Evolutionary conservation across 1,284 basidiomycete species (phyloP), one percentile per base, ranked within the genome.

Genomic region (Vanrija sp.): DNA sequence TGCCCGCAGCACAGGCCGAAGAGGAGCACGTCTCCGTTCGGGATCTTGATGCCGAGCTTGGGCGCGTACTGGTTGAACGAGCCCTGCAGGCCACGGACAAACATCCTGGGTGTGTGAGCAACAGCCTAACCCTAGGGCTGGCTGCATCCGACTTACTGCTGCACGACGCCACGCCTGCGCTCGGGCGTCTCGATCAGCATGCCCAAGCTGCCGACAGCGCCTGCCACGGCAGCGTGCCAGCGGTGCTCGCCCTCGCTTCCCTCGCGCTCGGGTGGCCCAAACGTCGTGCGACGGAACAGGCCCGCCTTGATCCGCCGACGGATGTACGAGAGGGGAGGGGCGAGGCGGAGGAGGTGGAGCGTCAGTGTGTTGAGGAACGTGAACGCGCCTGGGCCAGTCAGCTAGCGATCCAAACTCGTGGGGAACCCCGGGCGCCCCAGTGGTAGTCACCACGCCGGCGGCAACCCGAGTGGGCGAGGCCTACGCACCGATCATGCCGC

Each of bases 201-300:
- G 0, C 87, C 87, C n/a, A 89, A 62, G 6, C 85, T 85, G 0
- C 69, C 87, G 23, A 93, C 68, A 0, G 88, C 84, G 15, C 94
- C 94, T 2, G 95, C 92, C 6, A 90, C 73, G 0, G 89, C 85
- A 1, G 93, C 85, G 67, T 98, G 89, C 93, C 94, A 98, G 60
- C 85, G 77, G 59, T 78, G 66, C 60, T 77, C 68, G 36, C 74
- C 67, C 62, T 72, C 56, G 81, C 78, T 18, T 82, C 88, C 73
- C 78, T 83, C 75, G 82, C 72, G 60, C 45, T 68, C 62, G 14
- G 71, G 69, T 16, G 73, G 71, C 1, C 72, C 71, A 54, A 74
- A 72, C 19, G 69, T 67, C 38, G 72, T 60, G 36, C 59, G 56
- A 18, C 64, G 60, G 57, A 68, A 64, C 4, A 67, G 45, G 15